Evolutionary conservation across 345 rosid genomes (phyloP), one percentile per base, ranked within the genome.

Genomic region (Gossypium raimondii): DNA sequence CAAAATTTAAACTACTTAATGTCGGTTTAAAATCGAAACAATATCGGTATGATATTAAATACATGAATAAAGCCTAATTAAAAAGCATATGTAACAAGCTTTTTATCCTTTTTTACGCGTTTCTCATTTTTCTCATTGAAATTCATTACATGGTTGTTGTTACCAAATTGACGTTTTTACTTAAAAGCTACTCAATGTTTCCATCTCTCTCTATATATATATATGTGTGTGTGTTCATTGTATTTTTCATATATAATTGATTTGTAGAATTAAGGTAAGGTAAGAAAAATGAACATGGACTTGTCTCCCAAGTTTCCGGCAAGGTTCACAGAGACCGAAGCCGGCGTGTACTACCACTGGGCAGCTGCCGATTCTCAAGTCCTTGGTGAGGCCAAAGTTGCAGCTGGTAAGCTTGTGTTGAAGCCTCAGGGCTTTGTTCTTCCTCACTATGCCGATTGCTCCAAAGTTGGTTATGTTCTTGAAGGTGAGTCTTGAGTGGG

Each of bases 381-480:
- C 61, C 81, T 84, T 11, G 55, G 47, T 1, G 25, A 77, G n/a
- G 34, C 71, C 38, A 82, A 81, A 3, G 75, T 73, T 38, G 80
- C 80, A 13, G 86, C 72, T n/a, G 88, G 80, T 18, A 45, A 53
- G 22, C 78, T 85, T 44, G 9, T 67, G 25, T 52, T 83, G 41
- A 76, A 45, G 63, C 83, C 84, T 7, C 73, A 29, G 2, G 84
- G 83, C 8, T 81, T 79, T 10, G 83, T 63, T 61, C 61, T 81
- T 66, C 88, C 86, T 14, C 88, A 83, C 13, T 83, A 70, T 22
- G 67, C 80, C 0, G 85, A 82, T 77, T 78, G 73, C 78, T 20
- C 79, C 48, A 85, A 85, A 50, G 2, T 85, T 51, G 84, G 81
- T 16, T 81, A 62, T 67, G 88, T 81, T 75, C 77, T 85, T 61